Evolutionary conservation across 1,284 basidiomycete species (phyloP), one percentile per base, ranked within the genome.

Genomic region (Heliocybe sulcata): DNA sequence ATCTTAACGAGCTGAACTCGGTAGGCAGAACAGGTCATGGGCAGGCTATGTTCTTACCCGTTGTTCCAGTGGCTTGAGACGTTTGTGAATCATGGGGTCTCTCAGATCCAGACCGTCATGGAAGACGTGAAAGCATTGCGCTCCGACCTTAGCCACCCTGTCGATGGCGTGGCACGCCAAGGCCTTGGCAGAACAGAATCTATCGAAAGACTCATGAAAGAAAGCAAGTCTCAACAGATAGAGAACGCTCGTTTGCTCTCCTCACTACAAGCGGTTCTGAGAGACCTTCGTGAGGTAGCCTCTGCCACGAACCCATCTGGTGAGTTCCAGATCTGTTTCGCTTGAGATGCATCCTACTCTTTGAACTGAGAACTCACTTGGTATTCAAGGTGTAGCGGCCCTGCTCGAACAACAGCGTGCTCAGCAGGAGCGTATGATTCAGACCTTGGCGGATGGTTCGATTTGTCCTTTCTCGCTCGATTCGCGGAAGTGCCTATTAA

Each of bases 51-150:
- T 42, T 42, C 10, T 26, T 47, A 35, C 35, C 29, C 19, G 2
- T 48, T 20, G 19, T n/a, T 23, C 2, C 49, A 90, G 87, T 94
- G 91, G 91, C 76, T 94, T 27, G 90, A 92, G 61, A 74, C 83
- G 2, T 92, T 92, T 64, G 87, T 92, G 38, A 81, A 81, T 48
- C 83, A 85, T 54, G 84, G 85, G 8, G 83, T 85, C 0, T 76
- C 77, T 16, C 86, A 92, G 58, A 83, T 90, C 26, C 80, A 86
- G 62, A 70, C 70, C 26, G 75, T 92, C 33, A 78, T 81, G 8
- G 71, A 72, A 20, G 79, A 79, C 47, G 72, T 92, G 1, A 80
- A 87, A 45, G 75, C 78, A 23, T 72, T 92, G 20, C 81, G 80
- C 59, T 69, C 74, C 55, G 75, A 80, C 11, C 67, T 87, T 3